Percentiles rank a stretch among this genome's conserved stretches.
Evolutionary conservation across 371 early-diverging fungal species (phyloP).

Genomic region (Mortierella sp.): DNA sequence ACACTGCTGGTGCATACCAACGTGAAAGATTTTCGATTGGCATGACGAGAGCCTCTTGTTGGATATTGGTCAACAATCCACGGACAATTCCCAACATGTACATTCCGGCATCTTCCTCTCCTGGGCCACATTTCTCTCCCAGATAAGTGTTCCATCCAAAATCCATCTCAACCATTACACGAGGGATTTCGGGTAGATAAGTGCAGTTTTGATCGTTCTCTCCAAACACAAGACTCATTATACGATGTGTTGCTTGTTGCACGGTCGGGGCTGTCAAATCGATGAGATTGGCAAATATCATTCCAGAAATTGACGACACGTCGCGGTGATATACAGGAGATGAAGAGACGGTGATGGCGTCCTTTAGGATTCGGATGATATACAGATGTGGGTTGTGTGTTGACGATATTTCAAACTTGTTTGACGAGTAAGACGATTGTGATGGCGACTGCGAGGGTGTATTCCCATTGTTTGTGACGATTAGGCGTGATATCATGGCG

Average conservation of each 20-base stretch:
- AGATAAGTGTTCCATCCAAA: slow-evolving; percentile 52
- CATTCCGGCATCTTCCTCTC: slow-evolving; percentile 54
- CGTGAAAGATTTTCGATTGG: slow-evolving; percentile 38
- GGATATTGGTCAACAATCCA: slow-evolving; percentile 66
- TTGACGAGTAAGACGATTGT: not conserved
- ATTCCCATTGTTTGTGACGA: slow-evolving; percentile 12
- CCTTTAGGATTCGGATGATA: slow-evolving; percentile 60
- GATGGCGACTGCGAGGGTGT: not conserved
- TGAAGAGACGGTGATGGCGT: slow-evolving; percentile 61
- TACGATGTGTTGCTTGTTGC: slow-evolving; percentile 34
- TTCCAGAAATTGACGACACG: slow-evolving; percentile 49
- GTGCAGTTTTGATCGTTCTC: slow-evolving; percentile 16
- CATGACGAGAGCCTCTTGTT: slow-evolving; percentile 61
- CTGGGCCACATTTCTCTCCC: slow-evolving; percentile 45
- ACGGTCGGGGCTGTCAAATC: slow-evolving; percentile 46
- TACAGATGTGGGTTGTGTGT: slow-evolving; percentile 43
- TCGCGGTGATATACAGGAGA: slow-evolving; percentile 60
- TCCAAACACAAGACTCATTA: slow-evolving; percentile 43
- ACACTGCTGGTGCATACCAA: slow-evolving; percentile 56
- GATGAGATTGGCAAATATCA: slow-evolving; percentile 54
- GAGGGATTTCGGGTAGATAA: slow-evolving; percentile 36
- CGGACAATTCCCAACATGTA: slow-evolving; percentile 67
- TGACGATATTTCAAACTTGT: slow-evolving; percentile 31
- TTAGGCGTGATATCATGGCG: slow-evolving; percentile 50
- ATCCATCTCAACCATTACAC: slow-evolving; percentile 37